phyloP scores from a whole-genome alignment of 2,329 filamentous ascomycete species.

The Beauveria varroae region DNA sequence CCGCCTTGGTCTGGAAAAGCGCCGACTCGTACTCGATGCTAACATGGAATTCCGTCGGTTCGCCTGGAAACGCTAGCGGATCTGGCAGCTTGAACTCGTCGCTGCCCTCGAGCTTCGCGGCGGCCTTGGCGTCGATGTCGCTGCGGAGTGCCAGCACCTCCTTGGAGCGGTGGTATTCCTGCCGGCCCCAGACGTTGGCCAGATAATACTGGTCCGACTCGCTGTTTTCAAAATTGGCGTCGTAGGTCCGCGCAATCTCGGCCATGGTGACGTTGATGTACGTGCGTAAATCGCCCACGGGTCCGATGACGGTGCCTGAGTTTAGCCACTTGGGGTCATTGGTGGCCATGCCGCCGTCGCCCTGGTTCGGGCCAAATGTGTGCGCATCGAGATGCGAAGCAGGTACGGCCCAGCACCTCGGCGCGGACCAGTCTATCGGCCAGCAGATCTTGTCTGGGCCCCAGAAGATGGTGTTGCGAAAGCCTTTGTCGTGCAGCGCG shows the following conservation, averaged over 20 bases:
- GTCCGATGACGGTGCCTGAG: slow-evolving; percentile 39
- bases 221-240: slow-evolving; percentile 22
- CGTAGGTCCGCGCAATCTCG: slow-evolving; percentile 26
- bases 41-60: slow-evolving; percentile 26
- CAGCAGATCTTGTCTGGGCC: slow-evolving; percentile 39
- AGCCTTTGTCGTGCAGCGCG: slow-evolving; percentile 22
- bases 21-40: slow-evolving; percentile 33
- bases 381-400: slow-evolving; percentile 23
- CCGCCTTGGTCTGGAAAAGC: slow-evolving; percentile 32
- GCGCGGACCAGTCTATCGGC: slow-evolving; percentile 26
- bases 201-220: slow-evolving; percentile 38
- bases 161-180: slow-evolving; percentile 32
- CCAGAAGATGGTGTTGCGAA: slow-evolving; percentile 34
- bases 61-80: not conserved
- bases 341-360: slow-evolving; percentile 22
- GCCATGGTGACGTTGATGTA: slow-evolving; percentile 24
- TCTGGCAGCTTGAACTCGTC: not conserved
- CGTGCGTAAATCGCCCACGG: slow-evolving; percentile 23
- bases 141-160: slow-evolving; percentile 18
- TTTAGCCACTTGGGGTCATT: slow-evolving; percentile 35
- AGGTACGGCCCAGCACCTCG: slow-evolving; percentile 35
- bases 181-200: slow-evolving; percentile 33
- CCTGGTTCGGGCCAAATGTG: slow-evolving; percentile 29
- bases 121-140: slow-evolving; percentile 11
- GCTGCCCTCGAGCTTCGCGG: not conserved